Evolutionary conservation across 495 filamentous ascomycete species (phyloP).

Genomic region (Penicillium nucicola): DNA sequence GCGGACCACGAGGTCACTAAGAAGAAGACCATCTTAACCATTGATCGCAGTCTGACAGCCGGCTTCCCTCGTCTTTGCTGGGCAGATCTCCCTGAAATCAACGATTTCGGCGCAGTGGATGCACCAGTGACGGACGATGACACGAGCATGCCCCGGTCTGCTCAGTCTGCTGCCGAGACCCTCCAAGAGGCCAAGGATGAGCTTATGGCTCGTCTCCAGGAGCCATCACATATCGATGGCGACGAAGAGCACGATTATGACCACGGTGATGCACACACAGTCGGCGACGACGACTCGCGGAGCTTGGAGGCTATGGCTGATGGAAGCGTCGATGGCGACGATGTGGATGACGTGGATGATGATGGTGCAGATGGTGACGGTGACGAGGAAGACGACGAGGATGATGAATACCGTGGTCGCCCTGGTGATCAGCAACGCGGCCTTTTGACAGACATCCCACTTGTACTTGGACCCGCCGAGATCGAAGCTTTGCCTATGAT

Average conservation of each 20-base stretch:
- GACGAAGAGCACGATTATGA: constrained; percentile 46
- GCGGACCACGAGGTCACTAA: constrained; percentile 29
- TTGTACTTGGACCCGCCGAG: constrained; percentile 86
- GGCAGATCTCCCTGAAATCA: constrained; percentile 47
- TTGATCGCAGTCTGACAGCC: constrained; percentile 42
- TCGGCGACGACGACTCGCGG: constrained; percentile 47
- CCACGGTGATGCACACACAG: constrained; percentile 45
- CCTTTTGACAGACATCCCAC: constrained; percentile 86
- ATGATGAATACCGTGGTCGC: constrained; percentile 76
- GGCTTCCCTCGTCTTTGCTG: constrained; percentile 47
- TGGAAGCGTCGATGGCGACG: constrained; percentile 52
- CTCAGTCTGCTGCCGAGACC: constrained; percentile 52
- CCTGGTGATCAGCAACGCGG: constrained; percentile 83
- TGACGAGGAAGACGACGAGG: constrained; percentile 47
- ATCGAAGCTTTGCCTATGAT: constrained; percentile 96
- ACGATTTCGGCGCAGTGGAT: constrained; percentile 38
- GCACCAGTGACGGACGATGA: constrained; percentile 45
- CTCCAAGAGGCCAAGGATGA: constrained; percentile 57
- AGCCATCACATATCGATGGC: constrained; percentile 43
- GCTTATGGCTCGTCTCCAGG: constrained; percentile 54
- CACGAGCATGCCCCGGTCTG: constrained; percentile 49
- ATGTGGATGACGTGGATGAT: constrained; percentile 65
- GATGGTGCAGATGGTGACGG: constrained; percentile 22
- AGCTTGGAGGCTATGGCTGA: constrained; percentile 46
- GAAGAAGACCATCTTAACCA: constrained; percentile 43